Base-by-base conservation (phyloP, 2,329 filamentous ascomycete genomes). In the Chrysoporthe puriensis region DNA sequence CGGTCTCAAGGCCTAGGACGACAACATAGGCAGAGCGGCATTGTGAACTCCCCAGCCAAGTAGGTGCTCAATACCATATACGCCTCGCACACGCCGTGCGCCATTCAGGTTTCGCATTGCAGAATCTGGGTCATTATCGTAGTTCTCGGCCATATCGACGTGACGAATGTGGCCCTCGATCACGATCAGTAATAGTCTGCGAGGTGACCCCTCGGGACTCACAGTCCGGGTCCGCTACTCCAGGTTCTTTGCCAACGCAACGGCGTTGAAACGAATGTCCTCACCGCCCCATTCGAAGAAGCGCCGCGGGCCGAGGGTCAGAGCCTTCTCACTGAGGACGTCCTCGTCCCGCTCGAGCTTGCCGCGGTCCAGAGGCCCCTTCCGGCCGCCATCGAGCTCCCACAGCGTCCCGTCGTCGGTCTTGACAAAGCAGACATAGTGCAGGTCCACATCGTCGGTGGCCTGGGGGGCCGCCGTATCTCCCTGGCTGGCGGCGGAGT, bases 391-490 rank as follows among this genome's bases (percentile, higher is more conserved):
- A 72, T 89, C 86, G 13, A 89, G 81, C 80, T 89, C 86, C 85
- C 86, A 88, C 48, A 88, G 74, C 14, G 77, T 86, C 66, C 90
- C 90, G 77, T 91, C 88, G 63, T 80, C 80, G 43, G 83, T 83
- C 82, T 94, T 96, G 63, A 96, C 91, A 79, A 98, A 99, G 76
- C 93, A 96, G 59, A 98, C 95, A 77, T 97, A 98, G 82, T 99
- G 96, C 73, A 97, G 83, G 76, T 97, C 95, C n/a, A 97, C 85
- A 72, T 91, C 87, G 74, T 92, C 91, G n/a, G 89, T 86, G 9
- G 93, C 93, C 64, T 86, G 81, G 0, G 96, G 95, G 1, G 94
- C 92, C 14, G 84, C 76, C 0, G 94, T 97, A 76, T 95, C 93
- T 21, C 95, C 95, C 69, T 85, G 82, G 8, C 85, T 85, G 5